phyloP scores from a whole-genome alignment of 176 grass and related monocot species.

The Paspalum notatum region DNA sequence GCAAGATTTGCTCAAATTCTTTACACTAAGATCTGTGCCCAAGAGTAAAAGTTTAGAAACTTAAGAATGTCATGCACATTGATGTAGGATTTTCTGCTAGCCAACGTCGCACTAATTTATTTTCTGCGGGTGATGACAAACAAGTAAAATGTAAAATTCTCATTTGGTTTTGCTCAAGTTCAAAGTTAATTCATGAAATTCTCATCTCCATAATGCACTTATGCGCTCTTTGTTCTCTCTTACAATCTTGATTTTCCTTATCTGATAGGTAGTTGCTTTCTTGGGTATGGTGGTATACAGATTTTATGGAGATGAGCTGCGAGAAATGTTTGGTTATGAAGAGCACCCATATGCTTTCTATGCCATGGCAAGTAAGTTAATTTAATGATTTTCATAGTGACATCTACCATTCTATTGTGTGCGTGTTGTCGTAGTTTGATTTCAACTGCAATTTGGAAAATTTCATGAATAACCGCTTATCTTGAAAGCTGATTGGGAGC shows the following conservation, averaged over 20 bases:
- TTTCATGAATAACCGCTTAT: conserved; percentile 4
- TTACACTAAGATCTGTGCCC: conserved; percentile 8
- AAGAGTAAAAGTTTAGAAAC: conserved; percentile 12
- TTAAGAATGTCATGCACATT: conserved; percentile 33
- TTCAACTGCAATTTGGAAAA: conserved; percentile 14
- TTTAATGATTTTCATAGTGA: conserved; percentile 33
- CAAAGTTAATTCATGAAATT: no score
- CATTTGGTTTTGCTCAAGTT: conserved; percentile 28
- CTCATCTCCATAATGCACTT: no score
- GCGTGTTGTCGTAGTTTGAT: no score
- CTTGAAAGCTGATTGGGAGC: conserved; percentile 23
- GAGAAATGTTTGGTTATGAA: conserved; percentile 99
- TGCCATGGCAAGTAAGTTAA: conserved; percentile 84
- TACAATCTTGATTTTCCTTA: conserved; percentile 41
- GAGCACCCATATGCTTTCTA: conserved; percentile 97
- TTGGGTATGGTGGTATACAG: conserved; percentile 96
- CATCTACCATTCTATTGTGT: conserved; percentile 14
- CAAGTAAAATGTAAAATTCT: conserved; percentile 79
- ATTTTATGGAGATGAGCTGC: conserved; percentile 97
- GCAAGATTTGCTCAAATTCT: background rate
- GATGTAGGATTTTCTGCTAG: conserved; percentile 90
- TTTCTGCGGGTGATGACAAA: conserved; percentile 99
- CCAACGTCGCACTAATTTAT: conserved; percentile 88
- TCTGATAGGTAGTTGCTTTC: conserved; percentile 85
- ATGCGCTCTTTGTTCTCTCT: conserved; percentile 32